Conservation (phyloP, 179 eudicot genomes). For the Gypsophila paniculata region DNA sequence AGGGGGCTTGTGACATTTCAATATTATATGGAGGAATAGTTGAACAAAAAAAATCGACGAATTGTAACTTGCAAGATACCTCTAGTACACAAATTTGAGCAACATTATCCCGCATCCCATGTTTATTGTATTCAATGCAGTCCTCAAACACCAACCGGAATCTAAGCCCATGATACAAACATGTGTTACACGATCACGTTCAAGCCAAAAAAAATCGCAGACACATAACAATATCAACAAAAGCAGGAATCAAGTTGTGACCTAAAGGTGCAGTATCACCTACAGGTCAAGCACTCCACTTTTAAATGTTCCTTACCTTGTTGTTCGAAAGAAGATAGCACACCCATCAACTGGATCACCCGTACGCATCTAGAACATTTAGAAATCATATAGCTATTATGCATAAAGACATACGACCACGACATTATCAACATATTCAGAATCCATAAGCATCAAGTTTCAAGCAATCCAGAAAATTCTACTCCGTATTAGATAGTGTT, state of each 20-base stretch:
- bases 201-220: background rate
- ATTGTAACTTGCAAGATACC: conserved; percentile 39
- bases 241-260: background rate
- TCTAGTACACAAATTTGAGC: conserved; percentile 96
- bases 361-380: conserved; percentile 73
- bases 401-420: background rate
- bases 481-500: no score
- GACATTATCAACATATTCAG: conserved; percentile 1
- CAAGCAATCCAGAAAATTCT: background rate
- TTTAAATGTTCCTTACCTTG: conserved; percentile 47
- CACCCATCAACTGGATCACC: conserved; percentile 92
- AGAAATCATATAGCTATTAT: conserved; percentile 21
- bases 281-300: conserved; percentile 8
- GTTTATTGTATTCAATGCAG: conserved; percentile 70
- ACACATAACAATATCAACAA: conserved; percentile 1
- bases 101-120: conserved; percentile 91
- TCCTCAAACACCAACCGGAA: conserved; percentile 85
- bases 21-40: no score
- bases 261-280: background rate
- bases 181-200: conserved; percentile 18
- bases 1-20: background rate
- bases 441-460: conserved; percentile 14
- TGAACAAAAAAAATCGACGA: conserved; percentile 14
- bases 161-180: conserved; percentile 36
- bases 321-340: conserved; percentile 90